Conservation (phyloP, 371 early-diverging fungal genomes). For the Syncephalastrum sp. region DNA sequence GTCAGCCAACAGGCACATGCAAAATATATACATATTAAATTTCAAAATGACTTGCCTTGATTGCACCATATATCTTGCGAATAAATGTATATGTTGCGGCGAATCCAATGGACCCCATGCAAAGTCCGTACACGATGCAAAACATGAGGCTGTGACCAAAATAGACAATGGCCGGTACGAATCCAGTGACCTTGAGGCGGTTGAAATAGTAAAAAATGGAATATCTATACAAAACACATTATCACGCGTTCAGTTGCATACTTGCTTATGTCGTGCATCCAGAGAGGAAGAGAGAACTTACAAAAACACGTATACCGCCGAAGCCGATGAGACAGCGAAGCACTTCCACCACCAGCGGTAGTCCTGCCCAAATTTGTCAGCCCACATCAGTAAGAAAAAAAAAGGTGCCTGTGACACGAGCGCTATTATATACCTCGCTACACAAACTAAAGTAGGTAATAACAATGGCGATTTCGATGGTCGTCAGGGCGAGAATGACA, state of each 20-base stretch:
- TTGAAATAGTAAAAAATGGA: slow-evolving; percentile 54
- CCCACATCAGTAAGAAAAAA: background rate
- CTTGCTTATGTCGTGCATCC: no score
- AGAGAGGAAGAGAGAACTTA: slow-evolving; percentile 16
- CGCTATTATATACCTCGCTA: slow-evolving; percentile 55
- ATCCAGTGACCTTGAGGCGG: slow-evolving; percentile 44
- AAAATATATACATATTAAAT: background rate
- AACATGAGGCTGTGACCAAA: slow-evolving; percentile 55
- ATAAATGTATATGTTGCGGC: slow-evolving; percentile 73
- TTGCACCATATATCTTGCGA: slow-evolving; percentile 69
- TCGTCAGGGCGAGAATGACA: slow-evolving; percentile 75
- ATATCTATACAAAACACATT: slow-evolving; percentile 21
- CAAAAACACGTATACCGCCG: slow-evolving; percentile 72
- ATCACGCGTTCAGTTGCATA: no score
- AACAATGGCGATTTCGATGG: slow-evolving; percentile 84
- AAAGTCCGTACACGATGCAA: slow-evolving; percentile 50
- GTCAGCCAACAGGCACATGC: no score
- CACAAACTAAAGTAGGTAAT: slow-evolving; percentile 90
- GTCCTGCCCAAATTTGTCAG: slow-evolving; percentile 32
- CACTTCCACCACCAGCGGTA: slow-evolving; percentile 86
- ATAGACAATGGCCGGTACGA: slow-evolving; percentile 56
- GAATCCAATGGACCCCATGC: slow-evolving; percentile 83
- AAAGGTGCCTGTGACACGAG: background rate
- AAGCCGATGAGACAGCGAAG: slow-evolving; percentile 72
- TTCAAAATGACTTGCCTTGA: slow-evolving; percentile 57